Conservation (phyloP, 2,329 filamentous ascomycete genomes). For the Lachnellula occidentalis region DNA sequence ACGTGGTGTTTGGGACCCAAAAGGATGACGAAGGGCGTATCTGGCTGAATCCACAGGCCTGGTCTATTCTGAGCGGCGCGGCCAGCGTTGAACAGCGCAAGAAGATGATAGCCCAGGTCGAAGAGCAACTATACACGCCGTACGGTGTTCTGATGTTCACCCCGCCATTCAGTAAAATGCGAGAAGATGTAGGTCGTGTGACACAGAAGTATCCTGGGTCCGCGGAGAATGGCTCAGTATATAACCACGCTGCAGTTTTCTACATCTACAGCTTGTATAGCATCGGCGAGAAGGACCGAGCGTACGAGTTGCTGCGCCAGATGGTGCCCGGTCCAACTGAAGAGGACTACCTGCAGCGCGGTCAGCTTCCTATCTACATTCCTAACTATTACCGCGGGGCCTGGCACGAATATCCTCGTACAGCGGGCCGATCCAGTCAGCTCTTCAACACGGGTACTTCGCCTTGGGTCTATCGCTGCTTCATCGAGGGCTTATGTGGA, state of each 20-base stretch:
- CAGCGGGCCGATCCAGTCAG: slow-evolving; percentile 50
- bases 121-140: slow-evolving; percentile 46
- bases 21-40: slow-evolving; percentile 48
- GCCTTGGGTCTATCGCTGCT: slow-evolving; percentile 50
- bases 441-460: slow-evolving; percentile 55
- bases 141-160: slow-evolving; percentile 52
- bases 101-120: slow-evolving; percentile 44
- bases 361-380: slow-evolving; percentile 52
- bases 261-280: slow-evolving; percentile 50
- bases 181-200: slow-evolving; percentile 52
- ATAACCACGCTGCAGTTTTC: slow-evolving; percentile 52
- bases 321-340: slow-evolving; percentile 49
- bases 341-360: slow-evolving; percentile 45
- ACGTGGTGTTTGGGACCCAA: slow-evolving; percentile 46
- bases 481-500: slow-evolving; percentile 51
- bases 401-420: slow-evolving; percentile 43
- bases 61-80: slow-evolving; percentile 49
- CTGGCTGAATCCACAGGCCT: slow-evolving; percentile 54
- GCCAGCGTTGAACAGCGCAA: slow-evolving; percentile 38
- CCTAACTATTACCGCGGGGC: slow-evolving; percentile 55
- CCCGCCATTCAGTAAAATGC: slow-evolving; percentile 49
- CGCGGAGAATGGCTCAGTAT: slow-evolving; percentile 53
- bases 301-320: slow-evolving; percentile 45
- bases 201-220: slow-evolving; percentile 53
- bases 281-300: slow-evolving; percentile 44